Evolutionary conservation across 179 eudicot species (phyloP).

Genomic region (Beta lomatogona): DNA sequence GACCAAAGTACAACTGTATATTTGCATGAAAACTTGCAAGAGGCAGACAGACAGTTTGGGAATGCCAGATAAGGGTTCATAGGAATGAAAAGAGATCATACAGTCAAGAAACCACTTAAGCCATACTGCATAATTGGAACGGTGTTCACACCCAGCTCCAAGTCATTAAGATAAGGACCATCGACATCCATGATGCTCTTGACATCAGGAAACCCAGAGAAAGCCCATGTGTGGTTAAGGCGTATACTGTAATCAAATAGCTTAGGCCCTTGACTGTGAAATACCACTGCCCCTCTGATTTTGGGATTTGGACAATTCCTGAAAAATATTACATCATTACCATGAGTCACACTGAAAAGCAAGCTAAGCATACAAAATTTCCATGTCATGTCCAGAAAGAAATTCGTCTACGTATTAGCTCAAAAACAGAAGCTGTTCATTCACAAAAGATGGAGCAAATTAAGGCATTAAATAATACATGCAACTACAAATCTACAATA

Average conservation of each 20-base stretch:
- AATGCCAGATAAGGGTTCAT: slow-evolving; percentile 19
- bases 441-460: neutral
- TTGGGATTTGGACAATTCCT: slow-evolving; percentile 84
- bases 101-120: slow-evolving; percentile 95
- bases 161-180: slow-evolving; percentile 95
- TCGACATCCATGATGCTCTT: slow-evolving; percentile 86
- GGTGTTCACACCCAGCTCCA: slow-evolving; percentile 78
- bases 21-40: neutral
- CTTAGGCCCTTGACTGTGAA: slow-evolving; percentile 94
- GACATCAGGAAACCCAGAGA: slow-evolving; percentile 96
- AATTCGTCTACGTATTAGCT: too few species aligned
- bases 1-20: neutral
- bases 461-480: neutral
- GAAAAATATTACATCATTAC: slow-evolving; percentile 19
- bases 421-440: neutral
- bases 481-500: neutral
- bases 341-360: neutral
- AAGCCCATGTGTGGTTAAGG: slow-evolving; percentile 98
- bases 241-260: slow-evolving; percentile 97
- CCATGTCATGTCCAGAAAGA: slow-evolving; percentile 2
- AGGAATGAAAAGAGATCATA: slow-evolving; percentile 49
- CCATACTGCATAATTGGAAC: slow-evolving; percentile 92
- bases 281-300: slow-evolving; percentile 94
- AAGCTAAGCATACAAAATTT: slow-evolving; percentile 5
- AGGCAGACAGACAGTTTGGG: slow-evolving; percentile 9